Base-by-base conservation (phyloP, 768 basidiomycete species). In the Tulasnella calospora region DNA sequence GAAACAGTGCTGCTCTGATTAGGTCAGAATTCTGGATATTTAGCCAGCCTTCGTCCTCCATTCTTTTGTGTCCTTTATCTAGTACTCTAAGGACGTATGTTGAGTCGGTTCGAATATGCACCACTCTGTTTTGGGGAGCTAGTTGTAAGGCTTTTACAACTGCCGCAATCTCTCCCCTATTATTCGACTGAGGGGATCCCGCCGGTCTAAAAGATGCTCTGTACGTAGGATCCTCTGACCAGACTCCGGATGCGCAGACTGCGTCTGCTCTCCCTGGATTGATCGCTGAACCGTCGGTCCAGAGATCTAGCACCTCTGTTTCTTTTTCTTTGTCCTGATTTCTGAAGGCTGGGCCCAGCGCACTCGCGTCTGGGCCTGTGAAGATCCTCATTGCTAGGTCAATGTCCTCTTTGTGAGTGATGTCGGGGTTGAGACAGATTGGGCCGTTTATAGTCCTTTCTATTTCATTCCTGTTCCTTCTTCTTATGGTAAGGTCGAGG, bases 101-200 rank as follows among this genome's bases (percentile, higher is more conserved):
- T 9, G 41, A 44, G 41, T 44, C 41, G 13, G 41, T 44, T 44
- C 41, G 5, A 10, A 44, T 44, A 15, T 10, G 7, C 13, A 44
- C 41, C 9, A 15, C 41, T 15, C 41, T 44, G 13, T 44, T 44
- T 44, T 15, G 41, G 2, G 9, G 41, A 2, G 13, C 41, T 44
- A 44, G 41, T 10, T 44, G 41, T 44, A 44, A 15, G 9, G 41
- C 41, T 44, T 15, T 44, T 44, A 44, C 41, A 7, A 44, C 74
- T 4, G 74, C 74, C n/a, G 74, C 74, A 0, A 75, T 51, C 36
- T 75, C 74, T 10, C 74, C 74, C 9, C 74, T 19, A 46, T 75
- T 75, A 27, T 75, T 75, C 7, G 74, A 23, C n/a, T 38, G 74
- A 4, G 74, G 74, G 74, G 21, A 7, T 12, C 74, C 74, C 27